These are phyloP conservation scores for Ricinus communis DNA, from an alignment of 345 rosid genomes.

Conservation along the genomic window DNA sequence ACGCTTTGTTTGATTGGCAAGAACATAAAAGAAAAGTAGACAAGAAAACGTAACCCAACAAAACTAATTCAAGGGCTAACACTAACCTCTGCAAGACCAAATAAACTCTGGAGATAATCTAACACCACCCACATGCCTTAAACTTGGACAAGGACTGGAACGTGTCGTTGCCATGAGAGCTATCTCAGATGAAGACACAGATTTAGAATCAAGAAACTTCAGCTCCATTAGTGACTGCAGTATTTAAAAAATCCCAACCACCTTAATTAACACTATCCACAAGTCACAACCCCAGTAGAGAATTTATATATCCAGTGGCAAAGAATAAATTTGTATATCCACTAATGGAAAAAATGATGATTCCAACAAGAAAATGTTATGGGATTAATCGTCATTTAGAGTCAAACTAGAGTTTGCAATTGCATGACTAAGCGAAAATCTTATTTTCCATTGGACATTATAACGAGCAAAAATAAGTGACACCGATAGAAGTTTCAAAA, in stretches of 20 bases:
- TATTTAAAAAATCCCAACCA: conserved; percentile 12
- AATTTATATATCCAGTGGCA: background rate
- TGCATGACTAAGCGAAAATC: background rate
- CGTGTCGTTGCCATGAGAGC: conserved; percentile 26
- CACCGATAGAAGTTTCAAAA: background rate
- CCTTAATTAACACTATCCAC: background rate
- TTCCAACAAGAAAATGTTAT: conserved; percentile 33
- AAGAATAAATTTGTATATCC: background rate
- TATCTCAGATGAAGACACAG: conserved; percentile 37
- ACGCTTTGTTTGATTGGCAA: conserved; percentile 8
- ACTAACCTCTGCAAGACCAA: conserved; percentile 45
- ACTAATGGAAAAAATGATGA: conserved; percentile 9
- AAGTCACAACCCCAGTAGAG: conserved; percentile 3
- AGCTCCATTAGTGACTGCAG: conserved; percentile 41
- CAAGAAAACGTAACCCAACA: background rate
- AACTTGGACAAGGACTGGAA: conserved; percentile 26
- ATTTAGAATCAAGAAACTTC: conserved; percentile 31
- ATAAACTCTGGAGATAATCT: conserved; percentile 35
- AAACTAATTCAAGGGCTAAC: background rate
- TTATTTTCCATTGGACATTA: no score
- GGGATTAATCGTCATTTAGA: conserved; percentile 20
- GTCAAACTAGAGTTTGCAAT: conserved; percentile 9
- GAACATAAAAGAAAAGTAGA: background rate
- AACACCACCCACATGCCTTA: conserved; percentile 28
- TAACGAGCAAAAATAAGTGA: no score